A percentile compares a stretch with the other conserved stretches of the same genome.
phyloP scores from a whole-genome alignment of 768 basidiomycete species.

The Filobasidium wieringae region DNA sequence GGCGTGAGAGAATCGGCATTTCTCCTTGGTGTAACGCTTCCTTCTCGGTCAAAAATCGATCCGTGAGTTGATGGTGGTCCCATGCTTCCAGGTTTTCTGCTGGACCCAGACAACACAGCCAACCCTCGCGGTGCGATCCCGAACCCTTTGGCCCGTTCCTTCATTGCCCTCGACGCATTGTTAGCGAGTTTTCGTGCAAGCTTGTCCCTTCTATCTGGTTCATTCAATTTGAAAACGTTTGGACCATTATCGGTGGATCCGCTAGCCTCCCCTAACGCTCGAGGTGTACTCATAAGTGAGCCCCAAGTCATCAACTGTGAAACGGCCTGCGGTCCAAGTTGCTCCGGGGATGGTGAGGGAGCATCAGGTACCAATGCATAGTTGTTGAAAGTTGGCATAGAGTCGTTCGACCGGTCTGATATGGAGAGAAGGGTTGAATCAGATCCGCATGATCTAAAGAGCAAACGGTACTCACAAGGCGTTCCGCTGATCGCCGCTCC shows the following conservation, averaged over 20 bases:
- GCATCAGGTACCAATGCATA: slow-evolving; percentile 72
- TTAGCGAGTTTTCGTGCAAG: slow-evolving; percentile 70
- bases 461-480: slow-evolving; percentile 70
- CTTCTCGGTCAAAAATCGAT: slow-evolving; percentile 43
- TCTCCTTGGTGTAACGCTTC: slow-evolving; percentile 53
- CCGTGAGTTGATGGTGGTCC: slow-evolving; percentile 15
- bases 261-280: slow-evolving; percentile 48
- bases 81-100: slow-evolving; percentile 6
- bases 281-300: slow-evolving; percentile 79
- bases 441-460: neutral
- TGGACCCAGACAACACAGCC: neutral
- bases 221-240: slow-evolving; percentile 58
- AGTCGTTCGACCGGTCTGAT: slow-evolving; percentile 51
- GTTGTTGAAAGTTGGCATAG: slow-evolving; percentile 40
- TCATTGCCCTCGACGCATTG: slow-evolving; percentile 67
- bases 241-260: slow-evolving; percentile 42
- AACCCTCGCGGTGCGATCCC: slow-evolving; percentile 6
- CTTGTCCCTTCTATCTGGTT: slow-evolving; percentile 64
- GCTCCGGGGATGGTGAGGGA: slow-evolving; percentile 73
- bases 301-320: slow-evolving; percentile 98
- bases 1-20: slow-evolving; percentile 69
- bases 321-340: slow-evolving; percentile 67
- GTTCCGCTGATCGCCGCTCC: slow-evolving; percentile 86
- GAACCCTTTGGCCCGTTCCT: slow-evolving; percentile 39
- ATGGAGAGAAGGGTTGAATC: neutral